Evolutionary conservation across 176 grass and related monocot species (phyloP).

Genomic region (Oryza punctata): DNA sequence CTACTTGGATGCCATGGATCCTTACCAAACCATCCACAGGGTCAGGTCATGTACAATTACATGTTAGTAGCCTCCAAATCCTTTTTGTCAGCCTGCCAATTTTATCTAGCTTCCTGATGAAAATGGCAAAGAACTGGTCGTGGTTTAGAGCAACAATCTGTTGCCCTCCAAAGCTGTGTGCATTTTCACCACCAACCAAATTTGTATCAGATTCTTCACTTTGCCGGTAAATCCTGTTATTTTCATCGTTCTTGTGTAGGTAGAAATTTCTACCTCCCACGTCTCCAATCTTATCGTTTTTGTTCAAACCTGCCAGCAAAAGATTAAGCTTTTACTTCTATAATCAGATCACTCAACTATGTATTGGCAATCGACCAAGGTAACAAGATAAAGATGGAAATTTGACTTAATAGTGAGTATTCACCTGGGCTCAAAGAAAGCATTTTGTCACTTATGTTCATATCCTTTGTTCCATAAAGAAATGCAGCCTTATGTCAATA

Average conservation of each 20-base stretch:
- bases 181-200: not conserved
- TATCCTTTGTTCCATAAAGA: not conserved
- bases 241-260: constrained; percentile 61
- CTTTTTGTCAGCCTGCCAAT: constrained; percentile 32
- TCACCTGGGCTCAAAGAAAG: not conserved
- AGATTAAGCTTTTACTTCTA: not conserved
- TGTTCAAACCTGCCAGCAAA: constrained; percentile 60
- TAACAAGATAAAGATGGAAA: constrained; percentile 13
- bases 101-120: constrained; percentile 43
- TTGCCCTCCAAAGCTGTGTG: not conserved
- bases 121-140: constrained; percentile 23
- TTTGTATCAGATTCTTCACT: constrained; percentile 27
- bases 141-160: not conserved
- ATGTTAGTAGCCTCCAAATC: constrained; percentile 49
- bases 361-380: not conserved
- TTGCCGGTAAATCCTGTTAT: constrained; percentile 32
- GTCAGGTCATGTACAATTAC: constrained; percentile 42
- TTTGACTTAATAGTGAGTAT: not conserved
- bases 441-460: not conserved
- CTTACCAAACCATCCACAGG: not conserved
- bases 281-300: constrained; percentile 79
- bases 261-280: constrained; percentile 82
- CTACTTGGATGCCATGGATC: not conserved
- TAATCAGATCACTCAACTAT: not conserved
- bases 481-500: not conserved